A percentile compares a stretch with the other conserved stretches of the same genome.
Conservation (phyloP, 495 filamentous ascomycete species). For the Penicillium psychrofluorescens region DNA sequence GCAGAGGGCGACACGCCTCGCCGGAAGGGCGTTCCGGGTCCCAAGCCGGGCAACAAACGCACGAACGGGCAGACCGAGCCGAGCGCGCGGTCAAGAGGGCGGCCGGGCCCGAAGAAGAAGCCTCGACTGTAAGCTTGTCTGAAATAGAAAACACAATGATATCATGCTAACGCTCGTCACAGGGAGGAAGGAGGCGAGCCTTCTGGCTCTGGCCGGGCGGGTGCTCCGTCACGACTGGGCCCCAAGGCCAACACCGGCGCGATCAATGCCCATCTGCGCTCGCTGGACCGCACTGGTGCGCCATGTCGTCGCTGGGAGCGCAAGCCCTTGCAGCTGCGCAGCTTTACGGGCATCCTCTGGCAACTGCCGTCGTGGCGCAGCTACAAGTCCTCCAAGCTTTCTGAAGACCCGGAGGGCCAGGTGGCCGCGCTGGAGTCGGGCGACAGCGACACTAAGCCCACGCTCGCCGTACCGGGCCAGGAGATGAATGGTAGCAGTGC, state of each 20-base stretch:
- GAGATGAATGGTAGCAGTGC: slow-evolving; percentile 36
- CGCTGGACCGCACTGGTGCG: slow-evolving; percentile 81
- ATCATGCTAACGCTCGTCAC: slow-evolving; percentile 12
- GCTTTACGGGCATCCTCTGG: slow-evolving; percentile 88
- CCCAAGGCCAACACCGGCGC: slow-evolving; percentile 97
- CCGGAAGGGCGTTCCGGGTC: slow-evolving; percentile 49
- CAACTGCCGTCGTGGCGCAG: slow-evolving; percentile 77
- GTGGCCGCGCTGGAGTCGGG: slow-evolving; percentile 36
- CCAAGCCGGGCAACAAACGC: slow-evolving; percentile 54
- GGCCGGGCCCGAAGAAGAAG: slow-evolving; percentile 95
- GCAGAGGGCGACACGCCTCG: slow-evolving; percentile 41
- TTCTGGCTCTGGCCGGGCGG: slow-evolving; percentile 39
- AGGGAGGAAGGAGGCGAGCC: slow-evolving; percentile 57
- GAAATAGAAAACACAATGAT: neutral
- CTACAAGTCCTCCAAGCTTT: slow-evolving; percentile 43
- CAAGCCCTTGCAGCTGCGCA: slow-evolving; percentile 76
- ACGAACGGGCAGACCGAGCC: slow-evolving; percentile 51
- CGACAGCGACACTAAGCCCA: slow-evolving; percentile 71
- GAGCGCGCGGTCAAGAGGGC: slow-evolving; percentile 61
- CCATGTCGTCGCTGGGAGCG: slow-evolving; percentile 89
- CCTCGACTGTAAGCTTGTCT: slow-evolving; percentile 62
- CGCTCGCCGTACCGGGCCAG: slow-evolving; percentile 59
- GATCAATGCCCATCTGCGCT: slow-evolving; percentile 93
- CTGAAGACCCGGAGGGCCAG: slow-evolving; percentile 32
- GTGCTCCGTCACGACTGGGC: slow-evolving; percentile 55